Evolutionary conservation across 2,329 filamentous ascomycete genomes (phyloP), one percentile per base, ranked within the genome.

Genomic region (Xylariaceae sp.): DNA sequence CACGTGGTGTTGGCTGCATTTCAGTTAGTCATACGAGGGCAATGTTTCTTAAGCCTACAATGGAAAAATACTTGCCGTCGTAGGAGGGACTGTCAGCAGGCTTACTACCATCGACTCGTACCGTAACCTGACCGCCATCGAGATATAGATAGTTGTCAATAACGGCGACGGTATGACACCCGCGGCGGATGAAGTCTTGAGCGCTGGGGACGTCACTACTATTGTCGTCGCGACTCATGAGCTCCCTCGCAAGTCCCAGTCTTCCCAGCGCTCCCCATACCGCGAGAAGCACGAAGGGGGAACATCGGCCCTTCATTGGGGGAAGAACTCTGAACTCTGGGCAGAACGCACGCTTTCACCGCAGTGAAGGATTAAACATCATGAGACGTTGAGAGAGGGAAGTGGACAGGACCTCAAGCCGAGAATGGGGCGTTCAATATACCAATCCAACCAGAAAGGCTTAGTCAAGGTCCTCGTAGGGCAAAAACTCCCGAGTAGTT

Each of bases 71-170:
- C 57, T 34, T 70, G 65, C 69, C 65, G 31, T 62, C 51, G 45
- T 64, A 65, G 36, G 66, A 65, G n/a, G 65, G 60, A 31, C 62
- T 64, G 40, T 54, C 53, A 23, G 66, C 57, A 1, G 64, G 53
- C 28, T 55, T 43, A 17, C 63, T 66, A 5, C 67, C 71, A 23
- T 71, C 63, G 44, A 62, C 54, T 9, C 61, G 61, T 29, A 68
- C 65, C 2, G 66, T 72, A 2, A 74, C 48, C 55, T 73, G 68
- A 14, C 75, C 75, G 40, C 74, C 74, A 52, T 77, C 74, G 43
- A 76, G 69, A 48, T 75, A 77, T 33, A 73, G 58, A 41, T 74
- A 74, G 51, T 75, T 68, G 8, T 73, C 73, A 11, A 76, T 51
- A n/a, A 72, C 68, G 41, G 69, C 67, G 17, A 67, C 67, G 1